Evolutionary conservation across 108 stramenopile genomes (phyloP).

Genomic region (Skeletonema menzelii): DNA sequence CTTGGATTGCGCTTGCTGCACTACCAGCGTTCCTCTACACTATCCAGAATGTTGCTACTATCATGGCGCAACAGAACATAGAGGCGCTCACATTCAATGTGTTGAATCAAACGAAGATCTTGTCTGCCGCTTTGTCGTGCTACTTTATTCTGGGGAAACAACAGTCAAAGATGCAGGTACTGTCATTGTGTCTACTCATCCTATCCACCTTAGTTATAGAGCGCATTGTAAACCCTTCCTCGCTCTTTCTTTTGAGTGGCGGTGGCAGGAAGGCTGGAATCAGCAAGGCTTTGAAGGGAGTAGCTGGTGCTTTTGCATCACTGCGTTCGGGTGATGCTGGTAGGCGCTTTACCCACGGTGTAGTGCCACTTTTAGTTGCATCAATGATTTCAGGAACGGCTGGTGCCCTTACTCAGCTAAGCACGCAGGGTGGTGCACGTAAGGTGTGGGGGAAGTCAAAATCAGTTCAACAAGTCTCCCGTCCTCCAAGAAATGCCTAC

Average conservation of each 20-base stretch:
- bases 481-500: conserved; percentile 51
- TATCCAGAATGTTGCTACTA: conserved; percentile 73
- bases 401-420: conserved; percentile 81
- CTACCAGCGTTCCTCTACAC: conserved; percentile 76
- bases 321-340: neutral
- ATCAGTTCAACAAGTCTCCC: conserved; percentile 1
- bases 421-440: conserved; percentile 52
- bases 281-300: conserved; percentile 8
- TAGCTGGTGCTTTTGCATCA: conserved; percentile 14
- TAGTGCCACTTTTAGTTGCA: conserved; percentile 64
- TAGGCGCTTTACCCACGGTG: conserved; percentile 48
- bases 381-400: conserved; percentile 78
- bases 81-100: conserved; percentile 84
- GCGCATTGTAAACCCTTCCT: conserved; percentile 42
- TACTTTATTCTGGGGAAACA: conserved; percentile 72
- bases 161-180: conserved; percentile 75
- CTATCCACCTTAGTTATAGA: conserved; percentile 64
- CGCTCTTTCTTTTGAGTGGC: conserved; percentile 10
- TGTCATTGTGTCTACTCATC: conserved; percentile 70
- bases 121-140: conserved; percentile 85
- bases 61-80: conserved; percentile 75
- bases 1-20: conserved; percentile 56
- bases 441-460: conserved; percentile 24
- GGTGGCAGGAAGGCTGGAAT: conserved; percentile 8
- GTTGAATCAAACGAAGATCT: conserved; percentile 92